Evolutionary conservation across 2,329 filamentous ascomycete genomes (phyloP), one percentile per base, ranked within the genome.

Genomic region (Diaporthe ampelina): DNA sequence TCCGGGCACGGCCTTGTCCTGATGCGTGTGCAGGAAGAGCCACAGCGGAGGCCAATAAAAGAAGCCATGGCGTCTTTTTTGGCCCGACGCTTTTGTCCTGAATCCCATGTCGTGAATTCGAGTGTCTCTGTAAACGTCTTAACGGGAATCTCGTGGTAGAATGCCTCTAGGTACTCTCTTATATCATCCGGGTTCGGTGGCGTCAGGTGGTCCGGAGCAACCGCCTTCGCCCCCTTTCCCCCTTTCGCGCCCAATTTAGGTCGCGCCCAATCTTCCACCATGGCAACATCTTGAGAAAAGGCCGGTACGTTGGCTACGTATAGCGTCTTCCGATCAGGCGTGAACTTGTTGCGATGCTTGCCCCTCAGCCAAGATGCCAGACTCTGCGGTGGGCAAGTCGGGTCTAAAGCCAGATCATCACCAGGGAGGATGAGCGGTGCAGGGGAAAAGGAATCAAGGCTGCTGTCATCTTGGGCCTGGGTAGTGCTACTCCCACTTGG

Each of bases 401-500:
- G 87, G 52, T 92, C 87, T 45, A 85, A 81, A 0, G 87, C 86
- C 1, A 94, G 83, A 26, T 90, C 89, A 78, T 93, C 91, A 3
- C 83, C 85, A 0, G 91, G 91, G 0, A 93, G 81, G 0, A 92
- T 83, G 8, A 93, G 79, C 0, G 91, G 90, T 0, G 84, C 89
- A 0, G 91, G 91, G 75, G 92, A 93, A 0, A 83, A 81, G 43
- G 74, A 77, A 0, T 73, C 70, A 26, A 82, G 77, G 11, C 74
- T 74, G 58, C 68, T 74, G 7, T 78, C 74, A 2, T 76, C 70
- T 4, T 77, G 63, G 15, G n/a, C 73, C 1, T 76, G 57, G 11
- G 77, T 5, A 35, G 69, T 21, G 10, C 48, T 32, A 11, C 17
- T 13, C 8, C 29, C 63, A 52, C 45, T 67, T 52, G 63, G 63